These are phyloP conservation scores for Nicotiana tabacum DNA, from an alignment of 257 asterid species.

Conservation along the genomic window DNA sequence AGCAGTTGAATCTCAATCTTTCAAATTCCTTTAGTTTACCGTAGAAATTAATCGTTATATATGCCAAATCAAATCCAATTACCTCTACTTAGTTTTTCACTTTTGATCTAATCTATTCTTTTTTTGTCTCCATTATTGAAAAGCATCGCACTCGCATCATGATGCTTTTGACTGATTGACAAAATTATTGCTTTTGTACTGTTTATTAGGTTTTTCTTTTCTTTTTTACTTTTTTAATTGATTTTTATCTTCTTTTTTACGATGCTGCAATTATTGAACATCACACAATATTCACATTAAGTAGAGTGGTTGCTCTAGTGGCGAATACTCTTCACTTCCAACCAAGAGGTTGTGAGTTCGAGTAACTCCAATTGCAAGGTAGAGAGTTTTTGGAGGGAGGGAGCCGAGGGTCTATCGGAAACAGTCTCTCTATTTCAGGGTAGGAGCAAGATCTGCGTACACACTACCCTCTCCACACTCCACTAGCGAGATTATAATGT, in stretches of 20 bases:
- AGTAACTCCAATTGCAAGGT: no score
- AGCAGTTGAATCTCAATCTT: not conserved
- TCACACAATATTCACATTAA: not conserved
- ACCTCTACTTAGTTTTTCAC: not conserved
- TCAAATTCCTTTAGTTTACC: not conserved
- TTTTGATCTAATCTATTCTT: not conserved
- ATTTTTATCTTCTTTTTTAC: not conserved
- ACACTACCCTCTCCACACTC: no score
- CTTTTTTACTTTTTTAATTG: not conserved
- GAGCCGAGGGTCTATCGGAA: no score
- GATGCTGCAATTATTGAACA: not conserved
- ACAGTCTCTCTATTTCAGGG: no score
- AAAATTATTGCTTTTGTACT: not conserved
- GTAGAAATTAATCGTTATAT: not conserved
- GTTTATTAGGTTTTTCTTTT: not conserved
- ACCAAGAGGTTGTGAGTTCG: no score
- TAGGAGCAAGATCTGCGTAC: no score
- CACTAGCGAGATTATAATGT: no score
- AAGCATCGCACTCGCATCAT: not conserved
- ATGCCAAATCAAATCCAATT: not conserved
- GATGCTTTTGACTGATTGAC: constrained; percentile 2
- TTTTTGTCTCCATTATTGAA: not conserved
- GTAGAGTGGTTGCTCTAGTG: no score
- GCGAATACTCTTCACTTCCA: no score
- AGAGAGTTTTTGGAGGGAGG: no score